Evolutionary conservation across 2,329 filamentous ascomycete species (phyloP).

Genomic region (Sporothrix globosa): DNA sequence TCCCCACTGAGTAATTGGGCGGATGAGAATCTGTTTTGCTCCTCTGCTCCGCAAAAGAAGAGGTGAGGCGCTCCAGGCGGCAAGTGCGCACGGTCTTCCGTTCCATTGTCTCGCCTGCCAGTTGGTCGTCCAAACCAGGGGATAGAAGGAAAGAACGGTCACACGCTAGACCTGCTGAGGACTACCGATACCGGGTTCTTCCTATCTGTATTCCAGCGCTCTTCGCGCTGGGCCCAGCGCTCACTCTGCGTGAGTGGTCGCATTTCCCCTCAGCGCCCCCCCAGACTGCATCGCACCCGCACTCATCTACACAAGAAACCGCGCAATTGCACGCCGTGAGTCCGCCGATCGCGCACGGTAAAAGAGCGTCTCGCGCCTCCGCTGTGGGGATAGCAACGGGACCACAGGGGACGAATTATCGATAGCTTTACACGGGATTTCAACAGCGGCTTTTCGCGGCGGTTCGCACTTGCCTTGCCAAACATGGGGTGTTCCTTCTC

Average conservation of each 20-base stretch:
- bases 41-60: slow-evolving; percentile 21
- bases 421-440: slow-evolving; percentile 14
- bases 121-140: background rate
- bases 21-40: slow-evolving; percentile 22
- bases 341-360: slow-evolving; percentile 22
- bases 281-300: background rate
- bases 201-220: background rate
- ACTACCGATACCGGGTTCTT: slow-evolving; percentile 32
- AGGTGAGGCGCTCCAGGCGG: slow-evolving; percentile 22
- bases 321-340: slow-evolving; percentile 17
- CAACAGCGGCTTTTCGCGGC: background rate
- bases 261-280: too few relatives aligned
- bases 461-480: background rate
- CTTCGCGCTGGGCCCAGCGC: background rate
- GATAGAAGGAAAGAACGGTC: background rate
- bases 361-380: slow-evolving; percentile 10
- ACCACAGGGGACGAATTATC: slow-evolving; percentile 4
- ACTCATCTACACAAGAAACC: slow-evolving; percentile 17
- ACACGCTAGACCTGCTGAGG: slow-evolving; percentile 14
- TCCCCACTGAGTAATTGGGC: slow-evolving; percentile 28
- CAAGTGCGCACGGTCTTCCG: slow-evolving; percentile 1
- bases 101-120: background rate
- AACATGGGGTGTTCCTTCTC: slow-evolving; percentile 1
- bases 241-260: too few relatives aligned
- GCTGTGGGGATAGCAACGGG: slow-evolving; percentile 17